A percentile compares a stretch with the other conserved stretches of the same genome.
These are phyloP conservation scores for Phytophthora citricola DNA, from an alignment of 352 stramenopile species.

Conservation along the genomic window DNA sequence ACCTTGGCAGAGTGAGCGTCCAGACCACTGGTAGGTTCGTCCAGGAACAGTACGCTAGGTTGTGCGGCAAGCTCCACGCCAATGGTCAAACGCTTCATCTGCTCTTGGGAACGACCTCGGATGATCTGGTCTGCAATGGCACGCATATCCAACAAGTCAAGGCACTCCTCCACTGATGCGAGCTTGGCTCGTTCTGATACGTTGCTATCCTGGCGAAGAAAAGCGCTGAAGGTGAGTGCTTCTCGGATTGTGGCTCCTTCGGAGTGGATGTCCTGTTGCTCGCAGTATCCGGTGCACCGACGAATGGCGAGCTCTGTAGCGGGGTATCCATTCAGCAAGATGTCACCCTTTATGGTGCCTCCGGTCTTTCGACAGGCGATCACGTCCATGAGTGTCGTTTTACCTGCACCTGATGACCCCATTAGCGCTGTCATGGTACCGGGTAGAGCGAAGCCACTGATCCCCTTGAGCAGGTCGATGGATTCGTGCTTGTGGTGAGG, in stretches of 20 bases:
- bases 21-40: slow-evolving; percentile 65
- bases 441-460: slow-evolving; percentile 54
- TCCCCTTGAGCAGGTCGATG: slow-evolving; percentile 75
- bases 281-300: slow-evolving; percentile 42
- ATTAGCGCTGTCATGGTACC: slow-evolving; percentile 61
- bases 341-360: slow-evolving; percentile 62
- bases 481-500: slow-evolving; percentile 30
- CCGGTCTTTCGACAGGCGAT: slow-evolving; percentile 89
- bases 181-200: slow-evolving; percentile 36
- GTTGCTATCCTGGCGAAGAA: slow-evolving; percentile 53
- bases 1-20: slow-evolving; percentile 88
- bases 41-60: slow-evolving; percentile 85
- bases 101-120: slow-evolving; percentile 45
- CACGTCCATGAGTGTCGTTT: slow-evolving; percentile 56
- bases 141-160: slow-evolving; percentile 39
- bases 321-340: slow-evolving; percentile 48
- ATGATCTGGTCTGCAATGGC: slow-evolving; percentile 46
- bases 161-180: slow-evolving; percentile 40
- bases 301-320: slow-evolving; percentile 37
- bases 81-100: slow-evolving; percentile 75
- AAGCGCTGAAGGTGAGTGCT: slow-evolving; percentile 86
- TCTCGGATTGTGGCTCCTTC: slow-evolving; percentile 72
- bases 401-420: slow-evolving; percentile 70
- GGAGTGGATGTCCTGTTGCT: slow-evolving; percentile 8
- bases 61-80: slow-evolving; percentile 90